Conservation (phyloP, 2,329 filamentous ascomycete genomes). For the Penicillium corylophilum region DNA sequence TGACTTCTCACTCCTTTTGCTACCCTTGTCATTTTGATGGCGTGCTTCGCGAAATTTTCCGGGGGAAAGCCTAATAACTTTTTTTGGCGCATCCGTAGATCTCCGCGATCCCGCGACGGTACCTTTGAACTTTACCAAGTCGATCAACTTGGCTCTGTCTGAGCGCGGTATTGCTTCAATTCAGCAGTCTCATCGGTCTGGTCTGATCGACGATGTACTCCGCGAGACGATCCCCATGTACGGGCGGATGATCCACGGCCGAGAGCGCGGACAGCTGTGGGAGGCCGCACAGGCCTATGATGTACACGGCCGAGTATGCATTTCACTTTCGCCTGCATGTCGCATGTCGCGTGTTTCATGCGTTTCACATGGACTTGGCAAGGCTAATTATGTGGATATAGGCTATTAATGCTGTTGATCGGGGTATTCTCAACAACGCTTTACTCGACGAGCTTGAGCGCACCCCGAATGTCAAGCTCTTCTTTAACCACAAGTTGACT, state of each 20-base stretch:
- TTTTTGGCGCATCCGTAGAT: slow-evolving; percentile 57
- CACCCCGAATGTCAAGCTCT: slow-evolving; percentile 84
- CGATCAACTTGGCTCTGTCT: slow-evolving; percentile 95
- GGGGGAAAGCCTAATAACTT: slow-evolving; percentile 14
- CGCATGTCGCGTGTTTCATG: neutral
- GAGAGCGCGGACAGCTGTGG: slow-evolving; percentile 64
- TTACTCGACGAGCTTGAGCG: slow-evolving; percentile 80
- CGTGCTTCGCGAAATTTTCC: slow-evolving; percentile 14
- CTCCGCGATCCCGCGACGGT: slow-evolving; percentile 78
- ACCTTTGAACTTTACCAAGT: slow-evolving; percentile 93
- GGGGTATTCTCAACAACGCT: slow-evolving; percentile 75
- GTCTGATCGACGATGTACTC: slow-evolving; percentile 72
- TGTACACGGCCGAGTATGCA: slow-evolving; percentile 73
- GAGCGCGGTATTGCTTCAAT: slow-evolving; percentile 92
- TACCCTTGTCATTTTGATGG: slow-evolving; percentile 1
- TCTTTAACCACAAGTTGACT: slow-evolving; percentile 91
- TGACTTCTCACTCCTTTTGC: too few relatives aligned
- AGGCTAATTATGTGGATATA: slow-evolving; percentile 36
- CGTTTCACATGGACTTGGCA: slow-evolving; percentile 2
- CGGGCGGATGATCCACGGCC: slow-evolving; percentile 92
- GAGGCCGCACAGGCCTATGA: slow-evolving; percentile 88
- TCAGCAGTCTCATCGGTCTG: slow-evolving; percentile 63
- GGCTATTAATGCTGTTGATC: slow-evolving; percentile 83
- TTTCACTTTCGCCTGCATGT: slow-evolving; percentile 6
- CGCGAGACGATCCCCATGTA: slow-evolving; percentile 84